Evolutionary conservation across 2,329 filamentous ascomycete genomes (phyloP).

Genomic region (Botryosphaeria agaves): DNA sequence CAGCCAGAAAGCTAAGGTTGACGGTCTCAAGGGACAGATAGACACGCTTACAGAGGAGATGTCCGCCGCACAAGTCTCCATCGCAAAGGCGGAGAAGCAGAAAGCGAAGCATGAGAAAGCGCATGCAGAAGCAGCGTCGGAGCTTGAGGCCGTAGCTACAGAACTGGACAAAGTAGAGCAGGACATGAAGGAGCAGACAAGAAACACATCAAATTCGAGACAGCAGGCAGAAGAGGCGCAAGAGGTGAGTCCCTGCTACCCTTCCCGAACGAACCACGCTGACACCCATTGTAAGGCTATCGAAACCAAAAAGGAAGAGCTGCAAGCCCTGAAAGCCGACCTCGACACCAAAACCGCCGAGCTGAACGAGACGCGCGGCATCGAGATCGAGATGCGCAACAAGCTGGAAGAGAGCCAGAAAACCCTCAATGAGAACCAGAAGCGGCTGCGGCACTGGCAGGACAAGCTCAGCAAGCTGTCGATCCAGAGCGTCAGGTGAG

Average conservation of each 20-base stretch:
- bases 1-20: slow-evolving; percentile 78
- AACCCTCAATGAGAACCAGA: slow-evolving; percentile 68
- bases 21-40: slow-evolving; percentile 75
- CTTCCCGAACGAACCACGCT: background rate
- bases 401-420: slow-evolving; percentile 96
- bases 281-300: slow-evolving; percentile 34
- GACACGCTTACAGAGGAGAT: slow-evolving; percentile 62
- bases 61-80: slow-evolving; percentile 72
- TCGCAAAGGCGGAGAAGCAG: slow-evolving; percentile 88
- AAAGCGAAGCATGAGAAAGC: slow-evolving; percentile 75
- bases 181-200: slow-evolving; percentile 62
- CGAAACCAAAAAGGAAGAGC: slow-evolving; percentile 60
- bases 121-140: slow-evolving; percentile 58
- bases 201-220: slow-evolving; percentile 55
- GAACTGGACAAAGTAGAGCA: slow-evolving; percentile 66
- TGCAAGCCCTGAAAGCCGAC: slow-evolving; percentile 64
- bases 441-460: slow-evolving; percentile 68
- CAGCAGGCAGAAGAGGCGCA: slow-evolving; percentile 67
- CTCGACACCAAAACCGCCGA: slow-evolving; percentile 74
- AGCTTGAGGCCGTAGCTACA: slow-evolving; percentile 51
- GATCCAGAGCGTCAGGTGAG: slow-evolving; percentile 50
- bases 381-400: slow-evolving; percentile 96
- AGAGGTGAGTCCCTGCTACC: slow-evolving; percentile 26
- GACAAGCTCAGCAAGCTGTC: slow-evolving; percentile 75
- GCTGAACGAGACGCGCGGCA: slow-evolving; percentile 72